Evolutionary conservation across 345 rosid species (phyloP), one percentile per base, ranked within the genome.

Genomic region (Rhodamnia argentea): DNA sequence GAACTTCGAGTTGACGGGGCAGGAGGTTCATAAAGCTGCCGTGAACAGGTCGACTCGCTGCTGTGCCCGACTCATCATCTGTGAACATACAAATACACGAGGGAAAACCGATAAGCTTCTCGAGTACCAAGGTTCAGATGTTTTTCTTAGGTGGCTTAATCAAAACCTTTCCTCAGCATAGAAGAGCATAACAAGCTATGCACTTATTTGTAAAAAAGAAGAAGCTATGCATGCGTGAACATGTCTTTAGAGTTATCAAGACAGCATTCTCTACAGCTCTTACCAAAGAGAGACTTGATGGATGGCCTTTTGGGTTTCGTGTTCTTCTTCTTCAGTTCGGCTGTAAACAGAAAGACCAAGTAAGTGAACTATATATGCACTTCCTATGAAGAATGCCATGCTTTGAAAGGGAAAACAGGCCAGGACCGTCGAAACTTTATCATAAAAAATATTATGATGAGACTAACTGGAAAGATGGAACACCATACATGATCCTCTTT

Each of bases 281-380:
- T 93, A 96, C 99, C 99, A 90, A 97, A 97, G 85, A 97, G 98
- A 83, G 99, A 91, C 92, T 96, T 97, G 89, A 97, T 93, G 74
- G 99, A 96, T 57, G 98, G 97, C 86, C 98, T 92, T 93, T 95
- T 97, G 1, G 94, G 94, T 90, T 95, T 97, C 50, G 94, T 89
- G 90, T 89, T 94, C 90, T 94, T 97, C 92, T 96, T 96, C 93
- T 95, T 96, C 89, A 97, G 84, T 85, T 96, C 98, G 86, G 95
- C 99, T 97, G 90, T 84, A 86, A 56, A 83, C 13, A 86, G 81
- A 20, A 59, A 3, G 23, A 83, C 42, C 70, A 37, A 51, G n/a
- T 16, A n/a, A 82, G 22, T 32, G 40, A 70, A n/a, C 26, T 51
- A 59, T 18, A 18, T 70, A 70, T 64, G 8, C 24, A 70, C 78